Conservation (phyloP, 2,329 filamentous ascomycete genomes). For the Ophiocordyceps australis region DNA sequence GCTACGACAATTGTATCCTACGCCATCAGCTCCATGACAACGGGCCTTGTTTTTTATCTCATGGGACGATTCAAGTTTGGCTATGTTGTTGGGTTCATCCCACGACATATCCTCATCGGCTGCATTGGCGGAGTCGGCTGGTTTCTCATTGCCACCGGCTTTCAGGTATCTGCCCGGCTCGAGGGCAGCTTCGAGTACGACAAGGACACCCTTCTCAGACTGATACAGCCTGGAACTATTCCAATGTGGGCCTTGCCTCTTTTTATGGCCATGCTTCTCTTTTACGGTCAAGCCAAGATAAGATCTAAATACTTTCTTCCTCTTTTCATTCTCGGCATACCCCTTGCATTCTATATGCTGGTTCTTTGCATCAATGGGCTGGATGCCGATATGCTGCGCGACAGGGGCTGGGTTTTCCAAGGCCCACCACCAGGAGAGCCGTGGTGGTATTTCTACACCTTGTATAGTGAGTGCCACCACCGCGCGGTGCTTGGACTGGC, state of each 20-base stretch:
- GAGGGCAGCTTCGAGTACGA: conserved; percentile 75
- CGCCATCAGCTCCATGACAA: conserved; percentile 76
- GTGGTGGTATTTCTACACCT: conserved; percentile 95
- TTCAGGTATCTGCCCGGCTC: conserved; percentile 82
- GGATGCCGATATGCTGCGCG: conserved; percentile 46
- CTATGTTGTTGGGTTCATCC: conserved; percentile 91
- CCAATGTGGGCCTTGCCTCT: conserved; percentile 74
- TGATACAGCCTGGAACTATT: conserved; percentile 57
- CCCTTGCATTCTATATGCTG: conserved; percentile 60
- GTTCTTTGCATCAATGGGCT: conserved; percentile 52
- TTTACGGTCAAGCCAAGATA: conserved; percentile 57
- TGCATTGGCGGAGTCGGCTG: conserved; percentile 96
- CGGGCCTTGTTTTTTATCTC: conserved; percentile 76
- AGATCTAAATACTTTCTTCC: conserved; percentile 76
- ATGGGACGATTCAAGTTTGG: conserved; percentile 80
- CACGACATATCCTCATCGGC: conserved; percentile 85
- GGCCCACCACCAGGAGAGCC: conserved; percentile 70
- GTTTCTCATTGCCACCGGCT: conserved; percentile 79
- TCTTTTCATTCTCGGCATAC: conserved; percentile 66
- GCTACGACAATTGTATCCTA: conserved; percentile 90
- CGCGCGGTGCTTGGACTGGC: no score
- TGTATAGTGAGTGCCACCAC: conserved; percentile 52
- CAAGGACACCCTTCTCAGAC: conserved; percentile 52
- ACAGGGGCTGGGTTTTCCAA: conserved; percentile 79
- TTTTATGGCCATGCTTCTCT: conserved; percentile 54